Evolutionary conservation across 2,329 filamentous ascomycete genomes (phyloP).

Genomic region (Neofusicoccum cordaticola): DNA sequence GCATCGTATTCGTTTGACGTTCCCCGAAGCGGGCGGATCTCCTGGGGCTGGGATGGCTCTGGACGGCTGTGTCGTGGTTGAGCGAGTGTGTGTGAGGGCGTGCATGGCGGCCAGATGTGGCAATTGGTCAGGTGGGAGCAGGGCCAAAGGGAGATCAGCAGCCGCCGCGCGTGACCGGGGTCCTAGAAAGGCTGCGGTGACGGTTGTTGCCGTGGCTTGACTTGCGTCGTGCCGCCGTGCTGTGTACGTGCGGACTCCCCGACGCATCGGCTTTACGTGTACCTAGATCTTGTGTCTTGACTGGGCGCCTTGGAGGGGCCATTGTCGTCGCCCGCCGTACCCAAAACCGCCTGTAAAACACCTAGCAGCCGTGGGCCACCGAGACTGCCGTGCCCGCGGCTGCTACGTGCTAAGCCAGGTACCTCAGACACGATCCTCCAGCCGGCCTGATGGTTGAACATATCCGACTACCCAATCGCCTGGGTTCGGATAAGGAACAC

Average conservation of each 20-base stretch:
- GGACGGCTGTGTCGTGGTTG: not conserved
- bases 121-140: not conserved
- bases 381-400: not conserved
- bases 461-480: constrained; percentile 2
- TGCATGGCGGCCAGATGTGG: not conserved
- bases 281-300: not conserved
- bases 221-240: not conserved
- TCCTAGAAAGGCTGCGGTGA: not conserved
- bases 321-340: not conserved
- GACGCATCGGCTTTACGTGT: not conserved
- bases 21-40: not conserved
- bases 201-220: constrained; percentile 3
- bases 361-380: not conserved
- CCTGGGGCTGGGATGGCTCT: not conserved
- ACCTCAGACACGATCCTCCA: not conserved
- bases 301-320: not conserved
- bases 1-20: constrained; percentile 7
- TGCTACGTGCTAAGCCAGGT: not conserved
- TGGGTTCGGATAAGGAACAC: not conserved
- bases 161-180: constrained; percentile 9
- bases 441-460: not conserved
- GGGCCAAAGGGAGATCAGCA: constrained; percentile 7
- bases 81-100: not conserved
- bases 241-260: too few species aligned
- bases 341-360: not conserved